Conservation (phyloP, 768 basidiomycete genomes). For the Mycena maculata region DNA sequence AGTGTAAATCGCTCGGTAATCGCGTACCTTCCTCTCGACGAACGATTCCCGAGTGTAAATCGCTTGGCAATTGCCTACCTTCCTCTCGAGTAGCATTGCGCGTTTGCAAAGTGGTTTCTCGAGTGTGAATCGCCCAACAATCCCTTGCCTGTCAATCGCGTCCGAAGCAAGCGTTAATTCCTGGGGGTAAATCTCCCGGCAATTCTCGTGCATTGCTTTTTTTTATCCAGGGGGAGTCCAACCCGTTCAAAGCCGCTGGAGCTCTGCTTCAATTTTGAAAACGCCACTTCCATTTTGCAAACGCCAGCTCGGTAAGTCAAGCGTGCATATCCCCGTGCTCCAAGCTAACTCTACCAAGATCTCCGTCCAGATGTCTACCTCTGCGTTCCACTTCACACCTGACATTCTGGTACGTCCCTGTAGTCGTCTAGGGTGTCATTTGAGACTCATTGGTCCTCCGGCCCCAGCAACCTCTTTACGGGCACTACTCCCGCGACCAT, state of each 20-base stretch:
- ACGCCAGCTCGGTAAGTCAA: neutral
- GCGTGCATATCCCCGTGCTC: neutral
- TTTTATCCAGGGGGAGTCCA: no score
- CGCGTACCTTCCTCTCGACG: no score
- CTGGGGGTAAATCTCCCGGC: slow-evolving; percentile 3
- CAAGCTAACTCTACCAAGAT: neutral
- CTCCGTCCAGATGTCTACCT: neutral
- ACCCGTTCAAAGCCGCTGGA: no score
- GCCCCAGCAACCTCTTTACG: neutral
- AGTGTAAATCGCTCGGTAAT: no score
- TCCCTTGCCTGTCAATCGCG: no score
- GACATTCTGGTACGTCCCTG: neutral
- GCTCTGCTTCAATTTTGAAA: no score
- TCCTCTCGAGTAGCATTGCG: no score
- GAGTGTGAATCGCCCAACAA: neutral
- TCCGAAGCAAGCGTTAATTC: neutral
- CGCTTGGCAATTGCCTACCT: neutral
- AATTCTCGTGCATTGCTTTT: neutral
- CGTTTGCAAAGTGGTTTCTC: no score
- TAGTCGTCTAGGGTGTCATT: neutral
- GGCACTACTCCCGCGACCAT: neutral
- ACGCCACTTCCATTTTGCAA: neutral
- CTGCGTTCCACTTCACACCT: neutral
- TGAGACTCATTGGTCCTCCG: neutral
- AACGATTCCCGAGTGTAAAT: neutral